A percentile compares a stretch with the other conserved stretches of the same genome.
phyloP scores from a whole-genome alignment of 345 rosid species.

The rapeseed (Brassica napus) region DNA sequence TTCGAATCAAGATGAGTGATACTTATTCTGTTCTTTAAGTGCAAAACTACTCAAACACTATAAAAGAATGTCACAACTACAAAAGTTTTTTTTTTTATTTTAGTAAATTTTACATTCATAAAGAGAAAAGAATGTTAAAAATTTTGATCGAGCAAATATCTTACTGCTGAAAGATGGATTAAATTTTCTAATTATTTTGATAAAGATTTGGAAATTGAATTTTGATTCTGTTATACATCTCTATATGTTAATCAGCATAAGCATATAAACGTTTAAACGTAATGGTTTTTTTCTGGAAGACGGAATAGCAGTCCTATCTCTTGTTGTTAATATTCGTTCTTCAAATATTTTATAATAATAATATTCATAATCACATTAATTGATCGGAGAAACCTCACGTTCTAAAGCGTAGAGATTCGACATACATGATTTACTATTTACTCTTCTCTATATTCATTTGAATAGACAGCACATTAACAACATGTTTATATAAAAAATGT shows the following conservation, averaged over 20 bases:
- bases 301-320: neutral
- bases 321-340: neutral
- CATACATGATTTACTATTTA: neutral
- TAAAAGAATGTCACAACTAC: neutral
- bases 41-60: neutral
- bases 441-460: neutral
- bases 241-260: neutral
- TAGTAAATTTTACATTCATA: neutral
- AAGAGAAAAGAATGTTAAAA: neutral
- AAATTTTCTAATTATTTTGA: neutral
- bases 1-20: neutral
- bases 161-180: neutral
- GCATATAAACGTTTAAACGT: neutral
- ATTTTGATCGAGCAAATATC: neutral
- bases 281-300: neutral
- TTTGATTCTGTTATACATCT: neutral
- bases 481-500: neutral
- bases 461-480: neutral
- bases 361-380: neutral
- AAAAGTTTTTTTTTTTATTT: no score
- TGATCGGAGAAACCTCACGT: neutral
- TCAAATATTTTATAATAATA: neutral
- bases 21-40: neutral
- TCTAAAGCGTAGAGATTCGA: neutral
- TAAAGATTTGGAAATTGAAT: neutral